Evolutionary conservation across 208 protist genomes (phyloP), one percentile per base, ranked within the genome.

Genomic region (Acanthamoeba sp.): DNA sequence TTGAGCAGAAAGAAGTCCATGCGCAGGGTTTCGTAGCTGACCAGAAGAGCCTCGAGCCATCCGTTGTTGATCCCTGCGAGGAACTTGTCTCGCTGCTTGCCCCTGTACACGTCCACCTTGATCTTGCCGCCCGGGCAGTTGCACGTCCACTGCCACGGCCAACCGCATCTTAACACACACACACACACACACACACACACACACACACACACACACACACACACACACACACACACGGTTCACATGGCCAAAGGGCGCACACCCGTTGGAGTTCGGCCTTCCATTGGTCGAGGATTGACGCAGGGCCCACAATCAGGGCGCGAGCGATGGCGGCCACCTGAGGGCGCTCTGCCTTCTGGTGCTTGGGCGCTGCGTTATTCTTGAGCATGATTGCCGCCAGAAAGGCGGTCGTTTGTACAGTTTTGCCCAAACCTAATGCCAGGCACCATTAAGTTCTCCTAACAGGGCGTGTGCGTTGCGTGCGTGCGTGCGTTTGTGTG

Each of bases 21-120:
- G 4, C 95, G 87, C 6, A 94, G 55, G 34, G 94, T 94, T 40
- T 95, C 94, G 69, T 95, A 95, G 45, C 94, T 95, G 16, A 69
- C 36, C 12, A 94, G 71, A 5, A 94, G 22, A 18, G 38, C 91
- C 22, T 94, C 91, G 22, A 91, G 50, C 52, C 84, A 69, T 69
- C 84, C 84, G 29, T 69, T 91, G 18, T 38, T 69, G 84, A 66
- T 32, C 9, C 52, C 84, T 32, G 52, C 84, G 10, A 91, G 29
- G 6, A 66, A 40, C 34, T 57, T 66, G 32, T 91, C 84, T 10
- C 52, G 10, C 34, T 91, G 32, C 57, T 91, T 91, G 40, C 84
- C 84, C 29, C 84, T 73, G 38, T 91, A 91, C 9, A 91, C 38
- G 10, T 91, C 84, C 18, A 45, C 84, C 52, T 91, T 91, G 45